phyloP scores from a whole-genome alignment of 768 basidiomycete genomes.

The Russula dissimulans region DNA sequence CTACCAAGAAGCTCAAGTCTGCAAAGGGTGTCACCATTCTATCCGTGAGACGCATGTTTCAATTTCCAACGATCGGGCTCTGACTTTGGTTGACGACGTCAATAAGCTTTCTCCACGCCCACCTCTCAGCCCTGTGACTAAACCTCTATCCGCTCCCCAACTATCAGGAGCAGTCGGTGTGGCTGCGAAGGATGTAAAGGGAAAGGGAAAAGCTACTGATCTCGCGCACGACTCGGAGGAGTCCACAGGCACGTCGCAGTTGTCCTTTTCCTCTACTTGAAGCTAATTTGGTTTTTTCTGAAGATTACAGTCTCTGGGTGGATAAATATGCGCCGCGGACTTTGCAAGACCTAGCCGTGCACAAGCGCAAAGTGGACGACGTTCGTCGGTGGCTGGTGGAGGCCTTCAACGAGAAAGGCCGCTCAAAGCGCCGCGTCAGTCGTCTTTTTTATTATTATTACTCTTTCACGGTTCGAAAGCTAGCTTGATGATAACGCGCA shows the following conservation, averaged over 20 bases:
- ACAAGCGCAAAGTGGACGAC: slow-evolving; percentile 70
- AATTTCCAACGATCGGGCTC: not conserved
- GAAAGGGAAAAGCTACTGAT: slow-evolving; percentile 22
- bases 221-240: not conserved
- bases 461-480: not conserved
- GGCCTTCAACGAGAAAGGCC: slow-evolving; percentile 59
- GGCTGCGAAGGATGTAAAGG: slow-evolving; percentile 17
- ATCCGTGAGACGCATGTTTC: slow-evolving; percentile 5
- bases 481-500: slow-evolving; percentile 25
- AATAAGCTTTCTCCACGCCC: slow-evolving; percentile 6
- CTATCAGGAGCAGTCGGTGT: not conserved
- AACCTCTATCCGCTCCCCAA: not conserved
- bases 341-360: slow-evolving; percentile 69
- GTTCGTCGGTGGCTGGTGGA: slow-evolving; percentile 68
- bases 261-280: not conserved
- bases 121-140: not conserved
- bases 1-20: slow-evolving; percentile 10
- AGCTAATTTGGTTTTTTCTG: not conserved
- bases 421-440: slow-evolving; percentile 68
- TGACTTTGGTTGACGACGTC: not conserved
- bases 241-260: not conserved
- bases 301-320: slow-evolving; percentile 26
- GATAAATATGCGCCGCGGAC: slow-evolving; percentile 27
- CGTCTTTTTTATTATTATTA: not conserved
- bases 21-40: slow-evolving; percentile 4